A percentile compares a stretch with the other conserved stretches of the same genome.
Evolutionary conservation across 306 rosid genomes (phyloP).

Genomic region (Glycine soja): DNA sequence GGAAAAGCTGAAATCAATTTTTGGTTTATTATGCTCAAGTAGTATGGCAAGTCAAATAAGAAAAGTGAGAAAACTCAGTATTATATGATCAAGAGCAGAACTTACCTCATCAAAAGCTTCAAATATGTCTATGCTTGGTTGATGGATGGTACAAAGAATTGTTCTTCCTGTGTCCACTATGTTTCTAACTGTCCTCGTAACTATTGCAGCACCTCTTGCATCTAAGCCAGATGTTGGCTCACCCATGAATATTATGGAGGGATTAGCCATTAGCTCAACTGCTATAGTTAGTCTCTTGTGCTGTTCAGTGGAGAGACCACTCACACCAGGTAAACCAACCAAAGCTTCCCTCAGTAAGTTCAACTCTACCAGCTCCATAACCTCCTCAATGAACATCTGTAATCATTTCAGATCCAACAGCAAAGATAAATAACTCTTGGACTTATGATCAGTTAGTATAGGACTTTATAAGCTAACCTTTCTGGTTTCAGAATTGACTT

Average conservation of each 20-base stretch:
- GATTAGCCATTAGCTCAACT: constrained; percentile 57
- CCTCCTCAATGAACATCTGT: constrained; percentile 58
- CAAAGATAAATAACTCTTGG: background rate
- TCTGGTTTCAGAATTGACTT: constrained; percentile 59
- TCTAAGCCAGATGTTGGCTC: too few species aligned
- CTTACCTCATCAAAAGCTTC: too few species aligned
- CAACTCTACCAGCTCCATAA: constrained; percentile 54
- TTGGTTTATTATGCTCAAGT: constrained; percentile 27
- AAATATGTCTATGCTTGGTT: too few species aligned
- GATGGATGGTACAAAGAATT: too few species aligned
- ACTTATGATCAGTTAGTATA: constrained; percentile 5
- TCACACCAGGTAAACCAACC: constrained; percentile 57
- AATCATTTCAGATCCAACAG: constrained; percentile 15
- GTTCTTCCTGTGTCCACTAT: too few species aligned
- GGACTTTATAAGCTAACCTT: constrained; percentile 50
- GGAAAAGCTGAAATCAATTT: constrained; percentile 56
- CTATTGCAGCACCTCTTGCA: too few species aligned
- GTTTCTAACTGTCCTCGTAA: too few species aligned
- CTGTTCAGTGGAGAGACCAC: constrained; percentile 55
- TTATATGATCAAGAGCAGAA: background rate
- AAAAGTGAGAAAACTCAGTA: background rate
- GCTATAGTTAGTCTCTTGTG: constrained; percentile 56
- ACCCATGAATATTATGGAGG: constrained; percentile 40
- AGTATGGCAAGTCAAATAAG: background rate
- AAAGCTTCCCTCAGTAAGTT: constrained; percentile 42